Evolutionary conservation across 805 yeast genomes (phyloP).

Genomic region (Kluyveromyces aestuarii): DNA sequence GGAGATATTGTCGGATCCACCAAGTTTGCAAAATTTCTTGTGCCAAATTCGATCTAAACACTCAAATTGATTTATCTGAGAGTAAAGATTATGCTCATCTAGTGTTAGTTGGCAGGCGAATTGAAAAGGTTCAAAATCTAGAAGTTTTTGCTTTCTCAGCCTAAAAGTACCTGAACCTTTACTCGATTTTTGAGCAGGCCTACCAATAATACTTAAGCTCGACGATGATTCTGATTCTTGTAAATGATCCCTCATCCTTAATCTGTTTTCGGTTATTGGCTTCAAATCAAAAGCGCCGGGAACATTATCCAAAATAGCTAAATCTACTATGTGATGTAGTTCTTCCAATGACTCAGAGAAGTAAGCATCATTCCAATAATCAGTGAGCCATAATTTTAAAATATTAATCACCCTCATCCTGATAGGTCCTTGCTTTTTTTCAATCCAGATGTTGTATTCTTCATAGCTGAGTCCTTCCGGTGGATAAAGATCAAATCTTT

Average conservation of each 20-base stretch:
- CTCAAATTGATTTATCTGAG: constrained; percentile 61
- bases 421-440: constrained; percentile 58
- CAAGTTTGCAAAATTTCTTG: constrained; percentile 47
- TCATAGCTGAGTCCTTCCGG: constrained; percentile 84
- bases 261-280: constrained; percentile 3
- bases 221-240: background rate
- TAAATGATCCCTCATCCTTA: background rate
- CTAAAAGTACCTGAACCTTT: constrained; percentile 9
- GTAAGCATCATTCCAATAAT: constrained; percentile 61
- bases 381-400: constrained; percentile 56
- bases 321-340: constrained; percentile 32
- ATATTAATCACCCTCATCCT: constrained; percentile 56
- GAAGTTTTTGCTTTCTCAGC: constrained; percentile 37
- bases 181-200: background rate
- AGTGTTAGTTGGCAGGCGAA: constrained; percentile 80
- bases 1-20: constrained; percentile 46
- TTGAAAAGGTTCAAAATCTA: constrained; percentile 64
- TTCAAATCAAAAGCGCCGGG: constrained; percentile 31
- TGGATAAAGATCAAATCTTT: constrained; percentile 61
- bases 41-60: constrained; percentile 75
- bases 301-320: constrained; percentile 32
- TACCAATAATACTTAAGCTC: background rate
- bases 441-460: constrained; percentile 71
- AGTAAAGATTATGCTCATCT: constrained; percentile 61
- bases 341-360: constrained; percentile 36